Evolutionary conservation across 2,329 filamentous ascomycete species (phyloP).

Genomic region (Fusarium metavorans): DNA sequence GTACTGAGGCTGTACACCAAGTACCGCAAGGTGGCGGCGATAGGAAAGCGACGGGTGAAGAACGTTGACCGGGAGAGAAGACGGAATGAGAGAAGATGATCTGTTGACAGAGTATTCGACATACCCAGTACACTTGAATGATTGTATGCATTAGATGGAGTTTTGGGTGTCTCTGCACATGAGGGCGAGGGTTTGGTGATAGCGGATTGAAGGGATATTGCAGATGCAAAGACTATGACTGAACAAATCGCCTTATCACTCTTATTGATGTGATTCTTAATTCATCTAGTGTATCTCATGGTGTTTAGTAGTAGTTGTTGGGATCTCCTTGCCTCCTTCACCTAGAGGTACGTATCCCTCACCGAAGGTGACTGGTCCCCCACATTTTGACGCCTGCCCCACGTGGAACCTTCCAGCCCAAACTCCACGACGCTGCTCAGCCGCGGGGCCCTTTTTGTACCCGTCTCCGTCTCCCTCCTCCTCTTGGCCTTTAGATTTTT

Average conservation of each 20-base stretch:
- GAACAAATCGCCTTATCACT: constrained; percentile 8
- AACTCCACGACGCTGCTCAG: constrained; percentile 37
- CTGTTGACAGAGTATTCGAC: not conserved
- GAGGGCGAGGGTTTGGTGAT: not conserved
- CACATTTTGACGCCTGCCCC: constrained; percentile 36
- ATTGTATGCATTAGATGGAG: constrained; percentile 36
- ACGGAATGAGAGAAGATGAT: constrained; percentile 54
- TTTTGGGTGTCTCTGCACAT: constrained; percentile 25
- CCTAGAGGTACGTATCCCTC: not conserved
- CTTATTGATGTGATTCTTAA: not conserved
- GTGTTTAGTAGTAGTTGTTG: not conserved
- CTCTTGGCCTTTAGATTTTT: not conserved
- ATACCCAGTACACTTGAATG: constrained; percentile 17
- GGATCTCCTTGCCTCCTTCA: not conserved
- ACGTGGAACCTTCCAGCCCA: constrained; percentile 48
- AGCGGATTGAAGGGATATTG: not conserved
- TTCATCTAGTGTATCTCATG: too few species aligned
- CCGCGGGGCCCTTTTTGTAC: constrained; percentile 37
- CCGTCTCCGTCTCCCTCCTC: constrained; percentile 1
- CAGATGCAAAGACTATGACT: constrained; percentile 8
- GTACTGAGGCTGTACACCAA: constrained; percentile 72
- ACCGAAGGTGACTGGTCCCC: constrained; percentile 21
- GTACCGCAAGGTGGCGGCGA: constrained; percentile 69
- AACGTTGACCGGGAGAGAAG: constrained; percentile 58
- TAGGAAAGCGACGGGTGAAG: constrained; percentile 65